These are phyloP conservation scores for Phytophthora uliginosa DNA, from an alignment of 352 stramenopile genomes.

Conservation along the genomic window DNA sequence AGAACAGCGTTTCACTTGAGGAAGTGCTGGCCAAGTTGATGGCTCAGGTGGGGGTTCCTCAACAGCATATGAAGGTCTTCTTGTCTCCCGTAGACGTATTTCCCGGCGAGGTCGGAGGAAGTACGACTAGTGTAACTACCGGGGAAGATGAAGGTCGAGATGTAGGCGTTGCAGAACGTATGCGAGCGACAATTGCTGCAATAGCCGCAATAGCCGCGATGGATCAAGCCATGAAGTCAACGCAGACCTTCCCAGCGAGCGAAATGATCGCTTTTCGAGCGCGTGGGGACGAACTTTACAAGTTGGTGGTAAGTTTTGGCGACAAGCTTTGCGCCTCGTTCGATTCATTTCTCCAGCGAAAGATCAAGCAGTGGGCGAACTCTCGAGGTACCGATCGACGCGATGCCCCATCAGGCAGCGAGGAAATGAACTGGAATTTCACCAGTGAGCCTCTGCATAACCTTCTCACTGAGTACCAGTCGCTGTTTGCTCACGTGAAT, in stretches of 20 bases:
- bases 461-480: conserved; percentile 55
- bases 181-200: conserved; percentile 49
- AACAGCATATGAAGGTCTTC: conserved; percentile 65
- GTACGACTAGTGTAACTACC: conserved; percentile 9
- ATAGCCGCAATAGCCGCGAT: conserved; percentile 58
- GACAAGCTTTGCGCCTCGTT: conserved; percentile 70
- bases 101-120: conserved; percentile 41
- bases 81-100: conserved; percentile 64
- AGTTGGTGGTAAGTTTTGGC: conserved; percentile 49
- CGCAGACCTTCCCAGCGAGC: conserved; percentile 60
- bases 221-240: conserved; percentile 69
- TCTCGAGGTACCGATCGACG: conserved; percentile 4
- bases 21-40: conserved; percentile 65
- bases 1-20: conserved; percentile 78
- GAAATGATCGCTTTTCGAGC: conserved; percentile 73
- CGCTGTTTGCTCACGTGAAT: conserved; percentile 48
- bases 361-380: conserved; percentile 42
- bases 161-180: conserved; percentile 38
- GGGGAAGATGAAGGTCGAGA: conserved; percentile 11
- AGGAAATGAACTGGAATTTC: conserved; percentile 78
- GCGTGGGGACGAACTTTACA: conserved; percentile 64
- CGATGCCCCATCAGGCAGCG: conserved; percentile 24
- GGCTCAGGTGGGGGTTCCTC: conserved; percentile 57
- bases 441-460: conserved; percentile 69
- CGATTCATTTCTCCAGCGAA: conserved; percentile 64